phyloP scores from a whole-genome alignment of 1,139 yeast species.

The Yamadazyma jaroonii region DNA sequence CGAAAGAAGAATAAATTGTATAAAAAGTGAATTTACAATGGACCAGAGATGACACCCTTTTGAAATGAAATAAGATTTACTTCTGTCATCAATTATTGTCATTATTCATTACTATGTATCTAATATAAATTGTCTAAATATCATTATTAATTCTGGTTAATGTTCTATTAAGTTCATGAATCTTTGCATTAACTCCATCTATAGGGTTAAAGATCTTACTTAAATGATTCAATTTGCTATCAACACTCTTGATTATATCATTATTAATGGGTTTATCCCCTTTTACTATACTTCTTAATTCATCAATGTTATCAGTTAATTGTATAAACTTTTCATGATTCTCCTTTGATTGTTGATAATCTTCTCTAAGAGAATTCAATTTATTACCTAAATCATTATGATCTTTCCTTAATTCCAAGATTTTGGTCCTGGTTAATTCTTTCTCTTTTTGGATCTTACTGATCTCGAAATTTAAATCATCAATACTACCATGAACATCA shows the following conservation, averaged over 20 bases:
- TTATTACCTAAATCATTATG: conserved; percentile 40
- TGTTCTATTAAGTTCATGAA: conserved; percentile 28
- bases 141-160: conserved; percentile 6
- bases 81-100: conserved; percentile 2
- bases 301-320: conserved; percentile 14
- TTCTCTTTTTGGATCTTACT: conserved; percentile 36
- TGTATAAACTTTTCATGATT: conserved; percentile 21
- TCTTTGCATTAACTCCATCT: conserved; percentile 35
- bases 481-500: conserved; percentile 42
- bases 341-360: conserved; percentile 23
- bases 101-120: conserved; percentile 9
- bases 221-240: conserved; percentile 14
- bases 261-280: background rate
- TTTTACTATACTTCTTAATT: conserved; percentile 5
- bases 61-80: background rate
- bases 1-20: background rate
- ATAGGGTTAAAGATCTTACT: conserved; percentile 35
- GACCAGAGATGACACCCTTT: background rate
- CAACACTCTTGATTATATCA: conserved; percentile 13
- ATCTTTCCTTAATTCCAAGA: conserved; percentile 35
- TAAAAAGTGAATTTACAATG: background rate
- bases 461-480: conserved; percentile 38
- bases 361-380: conserved; percentile 34
- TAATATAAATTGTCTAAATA: conserved; percentile 1
- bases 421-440: conserved; percentile 35